A percentile compares a stretch with the other conserved stretches of the same genome.
Conservation (phyloP, 495 filamentous ascomycete genomes). For the Pseudomonodictys pantanalensis region DNA sequence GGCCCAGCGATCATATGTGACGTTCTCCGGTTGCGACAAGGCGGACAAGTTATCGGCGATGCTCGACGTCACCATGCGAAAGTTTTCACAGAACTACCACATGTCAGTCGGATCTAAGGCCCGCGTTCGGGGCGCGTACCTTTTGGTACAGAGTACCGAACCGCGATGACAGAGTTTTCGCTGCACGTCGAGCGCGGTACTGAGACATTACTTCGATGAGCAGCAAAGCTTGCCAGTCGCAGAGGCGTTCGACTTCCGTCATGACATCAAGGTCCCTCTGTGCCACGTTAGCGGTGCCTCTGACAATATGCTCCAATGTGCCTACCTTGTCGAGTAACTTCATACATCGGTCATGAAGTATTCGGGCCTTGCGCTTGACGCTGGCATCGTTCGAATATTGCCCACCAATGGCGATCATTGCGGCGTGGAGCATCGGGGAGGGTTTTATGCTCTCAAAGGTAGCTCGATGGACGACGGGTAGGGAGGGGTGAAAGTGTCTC, state of each 20-base stretch:
- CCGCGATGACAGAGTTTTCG: slow-evolving; percentile 32
- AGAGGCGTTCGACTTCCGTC: slow-evolving; percentile 31
- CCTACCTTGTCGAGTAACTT: slow-evolving; percentile 43
- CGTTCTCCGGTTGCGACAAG: slow-evolving; percentile 7
- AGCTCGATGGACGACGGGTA: slow-evolving; percentile 45
- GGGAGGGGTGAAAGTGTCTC: slow-evolving; percentile 44
- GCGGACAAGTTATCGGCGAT: slow-evolving; percentile 7
- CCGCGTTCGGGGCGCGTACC: slow-evolving; percentile 6
- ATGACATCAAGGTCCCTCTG: slow-evolving; percentile 30
- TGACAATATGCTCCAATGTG: not conserved
- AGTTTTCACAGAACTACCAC: slow-evolving; percentile 28
- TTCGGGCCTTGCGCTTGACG: slow-evolving; percentile 39
- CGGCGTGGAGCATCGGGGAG: slow-evolving; percentile 42
- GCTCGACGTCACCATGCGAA: slow-evolving; percentile 12
- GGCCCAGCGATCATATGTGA: slow-evolving; percentile 25
- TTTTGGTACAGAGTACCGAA: slow-evolving; percentile 36
- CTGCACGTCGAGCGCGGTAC: slow-evolving; percentile 37
- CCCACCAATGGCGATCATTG: slow-evolving; percentile 46
- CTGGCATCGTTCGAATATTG: slow-evolving; percentile 40
- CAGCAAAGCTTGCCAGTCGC: slow-evolving; percentile 38
- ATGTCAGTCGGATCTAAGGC: slow-evolving; percentile 4
- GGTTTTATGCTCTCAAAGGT: slow-evolving; percentile 36
- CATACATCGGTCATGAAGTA: slow-evolving; percentile 41
- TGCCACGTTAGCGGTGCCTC: slow-evolving; percentile 2
- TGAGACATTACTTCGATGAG: slow-evolving; percentile 39